Base-by-base conservation (phyloP, 495 filamentous ascomycete genomes). In the Xylona heveae region DNA sequence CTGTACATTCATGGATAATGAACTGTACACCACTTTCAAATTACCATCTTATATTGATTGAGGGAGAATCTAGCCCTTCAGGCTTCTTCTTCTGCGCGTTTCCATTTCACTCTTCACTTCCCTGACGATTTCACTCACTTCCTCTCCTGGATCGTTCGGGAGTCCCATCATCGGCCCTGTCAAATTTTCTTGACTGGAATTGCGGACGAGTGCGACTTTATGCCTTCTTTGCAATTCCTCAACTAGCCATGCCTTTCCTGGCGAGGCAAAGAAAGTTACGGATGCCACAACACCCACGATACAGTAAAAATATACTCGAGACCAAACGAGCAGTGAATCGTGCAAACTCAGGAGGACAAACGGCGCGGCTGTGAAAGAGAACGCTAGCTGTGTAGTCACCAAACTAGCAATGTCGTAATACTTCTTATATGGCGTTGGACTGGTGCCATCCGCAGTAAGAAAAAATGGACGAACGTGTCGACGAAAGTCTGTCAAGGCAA, bases 391-490 rank as follows among this genome's bases (percentile, higher is more conserved):
- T 0, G 88, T 97, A 5, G 62, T 59, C 23, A 95, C 35, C 57
- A 67, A 79, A 35, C 78, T 82, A 36, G 69, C 54, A 32, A 88
- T 41, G 49, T 97, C 90, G 52, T 97, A 97, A 54, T 78, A 78
- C 24, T 59, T 66, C 54, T 95, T 95, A 50, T 59, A 59, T 0
- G 69, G 61, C 0, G 69, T 68, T 6, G 77, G 66, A 2, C 52
- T 52, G 26, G 62, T 62, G 29, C 74, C 71, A 40, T 73, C 65
- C 13, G 79, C 65, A 34, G 77, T 70, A 26, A 95, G 56, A 66
- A 95, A 94, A 59, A 97, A 84, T 22, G 88, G 88, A 19, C 90
- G 83, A 40, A 92, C 49, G 49, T 83, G 62, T 28, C 88, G 81
- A 33, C 88, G 88, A 57, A 74, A 73, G 44, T 91, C 81, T 92